A percentile compares a stretch with the other conserved stretches of the same genome.
Evolutionary conservation across 1,284 basidiomycete genomes (phyloP).

Genomic region (Golubevia pallescens): DNA sequence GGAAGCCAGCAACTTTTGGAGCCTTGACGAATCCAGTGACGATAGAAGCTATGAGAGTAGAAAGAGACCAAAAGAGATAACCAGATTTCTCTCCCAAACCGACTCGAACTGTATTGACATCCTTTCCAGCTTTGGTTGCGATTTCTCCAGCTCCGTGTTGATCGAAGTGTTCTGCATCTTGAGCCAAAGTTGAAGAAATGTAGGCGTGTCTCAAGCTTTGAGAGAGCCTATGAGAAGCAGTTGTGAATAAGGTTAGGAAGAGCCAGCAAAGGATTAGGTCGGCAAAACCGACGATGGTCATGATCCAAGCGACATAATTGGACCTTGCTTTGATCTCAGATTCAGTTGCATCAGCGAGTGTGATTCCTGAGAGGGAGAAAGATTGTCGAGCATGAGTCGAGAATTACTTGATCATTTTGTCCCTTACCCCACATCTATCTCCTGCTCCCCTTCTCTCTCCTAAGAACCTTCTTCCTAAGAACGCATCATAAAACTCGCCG

Average conservation of each 20-base stretch:
- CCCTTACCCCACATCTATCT: too few relatives aligned
- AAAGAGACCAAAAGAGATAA: slow-evolving; percentile 61
- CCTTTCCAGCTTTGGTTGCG: slow-evolving; percentile 64
- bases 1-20: slow-evolving; percentile 65
- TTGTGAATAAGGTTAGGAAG: slow-evolving; percentile 59
- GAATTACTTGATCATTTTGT: too few relatives aligned
- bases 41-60: slow-evolving; percentile 56
- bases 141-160: slow-evolving; percentile 66
- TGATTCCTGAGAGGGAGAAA: too few relatives aligned
- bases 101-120: slow-evolving; percentile 64
- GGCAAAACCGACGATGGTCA: slow-evolving; percentile 59
- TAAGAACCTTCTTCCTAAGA: too few relatives aligned
- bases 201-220: slow-evolving; percentile 63
- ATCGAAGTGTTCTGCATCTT: slow-evolving; percentile 66
- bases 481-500: not conserved
- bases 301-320: slow-evolving; percentile 59
- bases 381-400: too few relatives aligned
- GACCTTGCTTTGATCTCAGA: slow-evolving; percentile 27
- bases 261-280: slow-evolving; percentile 48
- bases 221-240: slow-evolving; percentile 61
- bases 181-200: slow-evolving; percentile 64
- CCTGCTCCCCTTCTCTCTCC: too few relatives aligned
- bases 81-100: slow-evolving; percentile 66
- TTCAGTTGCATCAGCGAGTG: slow-evolving; percentile 13
- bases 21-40: slow-evolving; percentile 65